Percentiles rank a stretch among this genome's conserved stretches.
These are phyloP conservation scores for Stenogyne calaminthoides DNA, from an alignment of 305 asterid genomes.

Conservation along the genomic window DNA sequence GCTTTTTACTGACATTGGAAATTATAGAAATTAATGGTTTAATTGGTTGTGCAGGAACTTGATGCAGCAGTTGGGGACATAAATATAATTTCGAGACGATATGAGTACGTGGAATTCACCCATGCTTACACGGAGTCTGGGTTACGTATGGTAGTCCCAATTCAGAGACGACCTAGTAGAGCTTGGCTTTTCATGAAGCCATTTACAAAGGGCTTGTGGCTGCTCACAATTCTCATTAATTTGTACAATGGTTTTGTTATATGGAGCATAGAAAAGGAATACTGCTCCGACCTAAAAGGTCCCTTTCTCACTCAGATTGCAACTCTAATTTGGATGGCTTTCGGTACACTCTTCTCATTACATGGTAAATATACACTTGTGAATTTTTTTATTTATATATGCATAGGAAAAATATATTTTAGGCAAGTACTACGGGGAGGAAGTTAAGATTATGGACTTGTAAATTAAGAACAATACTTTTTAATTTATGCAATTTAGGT, in stretches of 20 bases:
- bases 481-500: no score
- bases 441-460: no score
- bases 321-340: constrained; percentile 39
- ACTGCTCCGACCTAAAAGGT: constrained; percentile 34
- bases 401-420: no score
- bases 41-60: constrained; percentile 26
- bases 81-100: constrained; percentile 34
- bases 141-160: constrained; percentile 42
- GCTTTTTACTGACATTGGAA: background rate
- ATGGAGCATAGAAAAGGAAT: constrained; percentile 45
- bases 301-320: constrained; percentile 31
- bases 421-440: no score
- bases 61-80: constrained; percentile 51
- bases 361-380: constrained; percentile 33
- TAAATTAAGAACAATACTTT: no score
- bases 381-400: no score
- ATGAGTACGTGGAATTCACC: constrained; percentile 40
- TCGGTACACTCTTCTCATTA: constrained; percentile 37
- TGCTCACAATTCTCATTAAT: constrained; percentile 27
- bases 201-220: constrained; percentile 48
- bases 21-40: no score
- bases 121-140: constrained; percentile 46
- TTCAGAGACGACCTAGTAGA: constrained; percentile 20
- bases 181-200: constrained; percentile 49
- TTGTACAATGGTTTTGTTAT: constrained; percentile 45